Evolutionary conservation across 2,329 filamentous ascomycete genomes (phyloP).

Genomic region (Sphaerulina musiva): DNA sequence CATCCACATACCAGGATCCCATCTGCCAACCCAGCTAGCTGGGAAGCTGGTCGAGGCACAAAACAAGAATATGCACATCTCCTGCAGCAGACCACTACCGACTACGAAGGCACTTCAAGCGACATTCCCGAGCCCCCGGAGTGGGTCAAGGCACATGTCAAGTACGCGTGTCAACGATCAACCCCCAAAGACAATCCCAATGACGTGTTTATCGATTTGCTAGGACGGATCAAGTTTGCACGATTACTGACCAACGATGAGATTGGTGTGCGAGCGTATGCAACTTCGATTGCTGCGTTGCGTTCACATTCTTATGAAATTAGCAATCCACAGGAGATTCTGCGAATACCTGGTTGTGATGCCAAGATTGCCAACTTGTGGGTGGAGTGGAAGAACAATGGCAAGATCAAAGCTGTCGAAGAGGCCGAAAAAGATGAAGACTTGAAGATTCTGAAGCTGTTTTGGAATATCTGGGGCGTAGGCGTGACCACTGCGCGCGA

Average conservation of each 20-base stretch:
- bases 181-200: constrained; percentile 68
- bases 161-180: constrained; percentile 74
- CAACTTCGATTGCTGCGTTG: constrained; percentile 74
- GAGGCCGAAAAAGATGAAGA: constrained; percentile 59
- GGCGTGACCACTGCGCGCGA: constrained; percentile 72
- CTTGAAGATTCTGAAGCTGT: constrained; percentile 59
- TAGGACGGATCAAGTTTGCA: constrained; percentile 67
- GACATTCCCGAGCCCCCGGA: constrained; percentile 61
- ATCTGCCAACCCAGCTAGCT: constrained; percentile 20
- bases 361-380: constrained; percentile 72
- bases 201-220: constrained; percentile 62
- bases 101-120: constrained; percentile 50
- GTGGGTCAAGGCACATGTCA: constrained; percentile 57
- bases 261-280: constrained; percentile 79
- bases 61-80: constrained; percentile 42
- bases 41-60: constrained; percentile 29
- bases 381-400: constrained; percentile 61
- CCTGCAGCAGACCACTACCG: constrained; percentile 64
- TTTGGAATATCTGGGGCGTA: constrained; percentile 90
- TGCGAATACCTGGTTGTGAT: constrained; percentile 68
- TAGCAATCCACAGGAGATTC: constrained; percentile 39
- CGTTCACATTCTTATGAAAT: constrained; percentile 68
- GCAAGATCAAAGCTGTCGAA: constrained; percentile 54
- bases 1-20: constrained; percentile 15
- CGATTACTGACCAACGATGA: constrained; percentile 67